Conservation (phyloP, 306 rosid species). For the Quercus ilex region DNA sequence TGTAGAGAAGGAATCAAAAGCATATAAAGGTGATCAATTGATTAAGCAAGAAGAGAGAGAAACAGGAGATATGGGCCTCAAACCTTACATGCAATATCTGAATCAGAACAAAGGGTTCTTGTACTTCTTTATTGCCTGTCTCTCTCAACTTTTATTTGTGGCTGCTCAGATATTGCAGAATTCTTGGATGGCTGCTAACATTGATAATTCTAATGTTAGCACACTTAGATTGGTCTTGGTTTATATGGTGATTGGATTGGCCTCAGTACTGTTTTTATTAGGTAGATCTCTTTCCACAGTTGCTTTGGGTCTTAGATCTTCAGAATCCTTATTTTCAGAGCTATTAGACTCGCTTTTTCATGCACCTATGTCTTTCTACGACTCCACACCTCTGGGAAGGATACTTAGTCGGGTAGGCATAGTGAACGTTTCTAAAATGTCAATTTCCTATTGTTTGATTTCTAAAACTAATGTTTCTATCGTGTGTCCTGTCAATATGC, state of each 20-base stretch:
- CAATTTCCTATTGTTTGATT: background rate
- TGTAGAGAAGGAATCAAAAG: conserved; percentile 2
- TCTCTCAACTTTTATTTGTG: conserved; percentile 27
- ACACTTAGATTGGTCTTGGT: conserved; percentile 22
- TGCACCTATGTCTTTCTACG: conserved; percentile 57
- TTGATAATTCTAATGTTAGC: conserved; percentile 26
- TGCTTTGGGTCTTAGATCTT: conserved; percentile 35
- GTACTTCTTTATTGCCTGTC: conserved; percentile 18
- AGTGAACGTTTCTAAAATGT: background rate
- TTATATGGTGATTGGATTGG: conserved; percentile 29
- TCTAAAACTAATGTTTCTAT: background rate
- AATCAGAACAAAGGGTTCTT: conserved; percentile 42
- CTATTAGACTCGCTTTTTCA: conserved; percentile 52
- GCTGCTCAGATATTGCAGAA: conserved; percentile 36
- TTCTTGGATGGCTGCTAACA: conserved; percentile 53
- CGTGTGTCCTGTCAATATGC: background rate
- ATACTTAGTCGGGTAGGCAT: conserved; percentile 51
- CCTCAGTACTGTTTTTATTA: conserved; percentile 20
- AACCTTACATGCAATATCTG: conserved; percentile 52
- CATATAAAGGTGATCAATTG: conserved; percentile 29
- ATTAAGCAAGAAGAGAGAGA: conserved; percentile 55
- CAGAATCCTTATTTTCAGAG: conserved; percentile 31
- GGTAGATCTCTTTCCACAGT: conserved; percentile 24
- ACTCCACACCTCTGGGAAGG: conserved; percentile 67
- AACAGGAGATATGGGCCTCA: conserved; percentile 44